Percentiles rank a stretch among this genome's conserved stretches.
These are phyloP conservation scores for Zymoseptoria brevis DNA, from an alignment of 2,329 filamentous ascomycete genomes.

Conservation along the genomic window DNA sequence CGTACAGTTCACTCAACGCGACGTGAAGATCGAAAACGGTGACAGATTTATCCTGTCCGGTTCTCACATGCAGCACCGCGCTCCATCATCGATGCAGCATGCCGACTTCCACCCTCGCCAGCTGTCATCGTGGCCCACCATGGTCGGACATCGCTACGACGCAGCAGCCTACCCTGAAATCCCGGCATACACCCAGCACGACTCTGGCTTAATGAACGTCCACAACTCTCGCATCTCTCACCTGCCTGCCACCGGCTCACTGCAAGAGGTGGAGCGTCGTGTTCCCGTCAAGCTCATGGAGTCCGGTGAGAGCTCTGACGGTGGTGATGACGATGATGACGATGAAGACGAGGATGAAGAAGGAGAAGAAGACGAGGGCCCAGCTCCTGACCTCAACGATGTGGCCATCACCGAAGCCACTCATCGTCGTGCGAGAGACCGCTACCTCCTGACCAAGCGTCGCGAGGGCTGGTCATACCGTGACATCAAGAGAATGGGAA, in stretches of 20 bases:
- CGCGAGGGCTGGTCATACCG: conserved; percentile 54
- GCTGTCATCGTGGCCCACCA: neutral
- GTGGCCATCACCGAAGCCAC: conserved; percentile 12
- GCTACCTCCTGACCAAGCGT: conserved; percentile 47
- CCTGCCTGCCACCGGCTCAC: neutral
- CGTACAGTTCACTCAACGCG: no score
- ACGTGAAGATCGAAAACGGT: no score
- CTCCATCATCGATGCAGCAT: neutral
- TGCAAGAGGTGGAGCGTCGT: neutral
- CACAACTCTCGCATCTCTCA: no score
- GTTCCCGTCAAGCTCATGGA: neutral
- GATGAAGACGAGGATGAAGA: conserved; percentile 2
- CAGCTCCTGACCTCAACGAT: conserved; percentile 9
- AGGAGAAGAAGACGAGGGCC: neutral
- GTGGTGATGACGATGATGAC: no score
- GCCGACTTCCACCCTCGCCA: neutral
- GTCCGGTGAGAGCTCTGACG: neutral
- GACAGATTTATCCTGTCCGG: neutral
- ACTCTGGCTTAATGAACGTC: neutral
- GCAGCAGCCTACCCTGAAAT: neutral
- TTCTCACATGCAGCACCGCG: neutral
- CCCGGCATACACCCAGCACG: neutral
- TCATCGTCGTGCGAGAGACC: conserved; percentile 19
- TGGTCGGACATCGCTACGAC: neutral
- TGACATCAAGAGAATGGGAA: conserved; percentile 50